Percentiles rank a stretch among this genome's conserved stretches.
These are phyloP conservation scores for Gamsiella multidivaricata DNA, from an alignment of 192 early-diverging fungal genomes.

Conservation along the genomic window DNA sequence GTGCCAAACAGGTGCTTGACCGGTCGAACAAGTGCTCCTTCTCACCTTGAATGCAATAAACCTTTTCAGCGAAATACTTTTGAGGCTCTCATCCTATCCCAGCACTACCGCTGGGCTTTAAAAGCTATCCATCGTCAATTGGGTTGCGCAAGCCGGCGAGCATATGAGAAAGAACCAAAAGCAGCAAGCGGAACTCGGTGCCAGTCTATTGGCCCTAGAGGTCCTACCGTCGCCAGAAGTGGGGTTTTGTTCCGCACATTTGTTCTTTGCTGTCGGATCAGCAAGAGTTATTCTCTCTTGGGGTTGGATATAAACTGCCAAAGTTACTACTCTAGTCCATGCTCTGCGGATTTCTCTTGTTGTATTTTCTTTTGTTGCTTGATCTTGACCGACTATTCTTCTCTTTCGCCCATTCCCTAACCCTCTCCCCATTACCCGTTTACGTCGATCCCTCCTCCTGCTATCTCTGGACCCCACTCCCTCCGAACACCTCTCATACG, in stretches of 20 bases:
- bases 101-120: background rate
- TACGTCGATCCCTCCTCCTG: too few species aligned
- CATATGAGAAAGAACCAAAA: background rate
- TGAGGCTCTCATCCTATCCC: too few species aligned
- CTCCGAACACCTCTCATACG: background rate
- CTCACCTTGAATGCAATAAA: background rate
- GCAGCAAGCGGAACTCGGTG: background rate
- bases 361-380: slow-evolving; percentile 13
- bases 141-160: too few species aligned
- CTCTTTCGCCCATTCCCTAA: background rate
- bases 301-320: too few species aligned
- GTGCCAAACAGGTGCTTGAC: slow-evolving; percentile 11
- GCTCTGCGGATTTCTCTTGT: background rate
- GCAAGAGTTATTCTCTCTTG: background rate
- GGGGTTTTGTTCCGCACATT: too few species aligned
- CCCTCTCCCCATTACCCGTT: background rate
- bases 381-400: slow-evolving; percentile 22
- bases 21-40: background rate
- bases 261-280: too few species aligned
- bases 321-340: background rate
- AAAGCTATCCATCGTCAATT: background rate
- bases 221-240: too few species aligned
- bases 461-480: slow-evolving; percentile 1
- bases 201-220: too few species aligned
- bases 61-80: background rate